Conservation (phyloP, 2,329 filamentous ascomycete genomes). For the Teratosphaeriaceae sp. region DNA sequence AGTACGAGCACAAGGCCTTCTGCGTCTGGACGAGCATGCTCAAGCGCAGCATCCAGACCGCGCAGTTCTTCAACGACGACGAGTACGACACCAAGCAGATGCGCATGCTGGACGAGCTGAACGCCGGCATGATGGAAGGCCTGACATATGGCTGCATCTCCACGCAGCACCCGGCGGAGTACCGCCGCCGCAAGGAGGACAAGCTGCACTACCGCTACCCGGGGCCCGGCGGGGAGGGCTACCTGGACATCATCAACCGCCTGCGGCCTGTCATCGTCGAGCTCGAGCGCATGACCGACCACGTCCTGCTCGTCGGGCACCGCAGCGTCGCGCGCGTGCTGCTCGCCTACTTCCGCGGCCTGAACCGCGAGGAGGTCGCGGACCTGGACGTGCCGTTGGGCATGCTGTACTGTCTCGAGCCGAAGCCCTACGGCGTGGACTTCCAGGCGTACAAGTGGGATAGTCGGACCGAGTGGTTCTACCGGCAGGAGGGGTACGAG, state of each 20-base stretch:
- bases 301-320: conserved; percentile 86
- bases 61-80: conserved; percentile 87
- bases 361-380: conserved; percentile 84
- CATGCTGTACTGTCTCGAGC: conserved; percentile 90
- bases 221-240: conserved; percentile 90
- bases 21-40: conserved; percentile 99
- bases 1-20: conserved; percentile 66
- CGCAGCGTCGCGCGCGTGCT: conserved; percentile 87
- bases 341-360: conserved; percentile 92
- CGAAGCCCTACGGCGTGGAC: conserved; percentile 95
- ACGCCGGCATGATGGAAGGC: conserved; percentile 87
- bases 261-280: conserved; percentile 93
- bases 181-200: conserved; percentile 67
- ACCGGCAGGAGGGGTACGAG: conserved; percentile 78
- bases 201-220: conserved; percentile 97
- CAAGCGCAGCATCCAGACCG: conserved; percentile 79
- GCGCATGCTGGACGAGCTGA: conserved; percentile 74
- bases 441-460: conserved; percentile 96
- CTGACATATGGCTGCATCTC: conserved; percentile 91
- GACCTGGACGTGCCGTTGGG: conserved; percentile 91
- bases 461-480: conserved; percentile 68
- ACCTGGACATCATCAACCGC: conserved; percentile 93
- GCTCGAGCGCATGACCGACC: conserved; percentile 93
- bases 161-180: conserved; percentile 72
- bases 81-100: conserved; percentile 88